Percentiles rank a stretch among this genome's conserved stretches.
These are phyloP conservation scores for Collybia nuda DNA, from an alignment of 768 basidiomycete species.

Conservation along the genomic window DNA sequence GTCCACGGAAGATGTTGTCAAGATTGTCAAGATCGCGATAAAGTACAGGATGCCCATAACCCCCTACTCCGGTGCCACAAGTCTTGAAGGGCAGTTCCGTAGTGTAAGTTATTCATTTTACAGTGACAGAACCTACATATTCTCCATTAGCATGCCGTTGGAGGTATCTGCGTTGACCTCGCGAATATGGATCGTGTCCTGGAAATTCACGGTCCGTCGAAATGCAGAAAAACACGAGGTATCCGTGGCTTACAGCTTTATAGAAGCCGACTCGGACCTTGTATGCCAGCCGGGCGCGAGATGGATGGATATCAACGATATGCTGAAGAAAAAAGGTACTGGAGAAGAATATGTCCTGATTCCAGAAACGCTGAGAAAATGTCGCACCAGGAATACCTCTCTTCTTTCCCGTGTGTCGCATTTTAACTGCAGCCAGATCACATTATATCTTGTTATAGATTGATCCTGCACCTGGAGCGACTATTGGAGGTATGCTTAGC, in stretches of 20 bases:
- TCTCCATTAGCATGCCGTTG: conserved; percentile 33
- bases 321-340: conserved; percentile 58
- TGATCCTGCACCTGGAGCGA: conserved; percentile 78
- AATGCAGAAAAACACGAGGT: background rate
- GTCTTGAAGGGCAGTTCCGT: conserved; percentile 74
- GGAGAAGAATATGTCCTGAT: background rate
- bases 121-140: no score
- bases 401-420: conserved; percentile 69
- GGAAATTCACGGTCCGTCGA: conserved; percentile 60
- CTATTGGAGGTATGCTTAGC: conserved; percentile 84
- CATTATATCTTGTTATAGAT: conserved; percentile 40
- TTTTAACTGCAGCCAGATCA: background rate
- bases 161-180: conserved; percentile 82
- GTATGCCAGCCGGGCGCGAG: conserved; percentile 72
- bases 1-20: conserved; percentile 79
- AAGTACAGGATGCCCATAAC: conserved; percentile 78
- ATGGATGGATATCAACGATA: conserved; percentile 73
- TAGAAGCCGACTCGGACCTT: conserved; percentile 70
- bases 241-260: background rate
- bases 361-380: background rate
- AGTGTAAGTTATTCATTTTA: conserved; percentile 39
- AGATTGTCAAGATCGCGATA: conserved; percentile 71
- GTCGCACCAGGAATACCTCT: conserved; percentile 58
- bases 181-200: conserved; percentile 79
- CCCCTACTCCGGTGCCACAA: conserved; percentile 81